Evolutionary conservation across 768 basidiomycete species (phyloP), one percentile per base, ranked within the genome.

Genomic region (Lactifluus echinatus): DNA sequence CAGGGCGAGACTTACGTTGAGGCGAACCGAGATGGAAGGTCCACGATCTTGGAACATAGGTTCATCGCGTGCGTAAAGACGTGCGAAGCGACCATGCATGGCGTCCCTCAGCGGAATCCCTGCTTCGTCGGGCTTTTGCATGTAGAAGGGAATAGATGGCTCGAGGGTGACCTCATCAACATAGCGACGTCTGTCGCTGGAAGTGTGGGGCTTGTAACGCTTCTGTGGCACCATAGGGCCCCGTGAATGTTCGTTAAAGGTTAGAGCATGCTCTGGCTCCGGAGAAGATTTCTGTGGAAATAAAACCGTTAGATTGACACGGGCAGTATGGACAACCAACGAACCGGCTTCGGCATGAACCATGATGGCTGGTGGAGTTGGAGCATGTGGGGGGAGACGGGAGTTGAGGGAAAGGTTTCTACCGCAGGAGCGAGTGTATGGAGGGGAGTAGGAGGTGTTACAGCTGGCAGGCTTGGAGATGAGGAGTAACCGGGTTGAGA

Each of bases 181-280:
- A 61, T 89, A 90, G 21, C 88, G 83, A 37, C 82, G 81, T 36
- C 80, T 77, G 68, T 89, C 87, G 57, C 84, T 87, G 53, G 81
- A 82, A 3, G 88, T 89, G 65, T 87, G 83, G 1, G 88, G 88
- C 61, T 79, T 80, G 66, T 89, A 90, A 69, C 85, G 82, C 29
- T 63, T 70, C 67, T 90, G 88, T 10, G 84, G 86, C 14, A 90
- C 70, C 64, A 86, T 58, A 1, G 60, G 60, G 0, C 63, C 63
- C 17, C 83, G n/a, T 75, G 15, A 29, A 19, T 26, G 34, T 17
- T 53, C 55, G 45, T 46, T 61, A 4, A 52, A 36, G 11, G 61
- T 58, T 12, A 49, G 34, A 26, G 61, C 31, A 8, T 59, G 64
- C 12, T 51, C 44, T 14, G 65, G 42, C 10, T 63, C 45, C 43